These are phyloP conservation scores for Pleurotus cornucopiae DNA, from an alignment of 768 basidiomycete genomes.

Conservation along the genomic window DNA sequence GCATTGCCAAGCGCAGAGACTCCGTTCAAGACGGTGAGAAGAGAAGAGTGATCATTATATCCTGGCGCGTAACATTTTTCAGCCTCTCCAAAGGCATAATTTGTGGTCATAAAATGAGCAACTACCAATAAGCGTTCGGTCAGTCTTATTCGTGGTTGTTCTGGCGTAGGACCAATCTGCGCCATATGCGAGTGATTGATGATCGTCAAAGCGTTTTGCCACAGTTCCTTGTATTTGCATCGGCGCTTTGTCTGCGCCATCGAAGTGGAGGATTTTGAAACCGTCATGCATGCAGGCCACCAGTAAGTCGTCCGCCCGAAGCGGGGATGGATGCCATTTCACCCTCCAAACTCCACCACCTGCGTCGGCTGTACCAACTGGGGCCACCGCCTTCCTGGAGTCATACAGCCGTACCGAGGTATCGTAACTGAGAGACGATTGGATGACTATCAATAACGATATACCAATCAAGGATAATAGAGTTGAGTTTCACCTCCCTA, in stretches of 20 bases:
- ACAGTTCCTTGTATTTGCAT: conserved; percentile 31
- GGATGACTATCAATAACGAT: too few relatives aligned
- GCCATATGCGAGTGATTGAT: conserved; percentile 86
- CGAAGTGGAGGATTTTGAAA: conserved; percentile 75
- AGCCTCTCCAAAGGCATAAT: conserved; percentile 77
- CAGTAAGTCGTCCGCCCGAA: conserved; percentile 70
- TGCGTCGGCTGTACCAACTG: conserved; percentile 59
- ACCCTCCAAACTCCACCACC: conserved; percentile 96
- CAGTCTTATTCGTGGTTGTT: conserved; percentile 12
- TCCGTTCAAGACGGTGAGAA: conserved; percentile 1
- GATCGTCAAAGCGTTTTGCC: conserved; percentile 63
- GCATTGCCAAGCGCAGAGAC: too few relatives aligned
- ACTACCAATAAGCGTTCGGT: conserved; percentile 64
- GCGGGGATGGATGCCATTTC: conserved; percentile 84
- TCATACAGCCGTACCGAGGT: conserved; percentile 80
- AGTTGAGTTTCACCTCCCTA: conserved; percentile 66
- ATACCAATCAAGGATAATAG: too few relatives aligned
- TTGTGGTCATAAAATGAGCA: conserved; percentile 96
- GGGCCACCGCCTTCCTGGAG: conserved; percentile 55
- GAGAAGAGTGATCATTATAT: neutral
- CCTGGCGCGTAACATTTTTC: conserved; percentile 14
- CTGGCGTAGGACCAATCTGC: conserved; percentile 75
- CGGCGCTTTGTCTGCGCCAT: conserved; percentile 12
- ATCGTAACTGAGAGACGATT: conserved; percentile 63
- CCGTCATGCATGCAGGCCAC: conserved; percentile 99